Conservation (phyloP, 1,284 basidiomycete genomes). For the Cronartium quercuum region DNA sequence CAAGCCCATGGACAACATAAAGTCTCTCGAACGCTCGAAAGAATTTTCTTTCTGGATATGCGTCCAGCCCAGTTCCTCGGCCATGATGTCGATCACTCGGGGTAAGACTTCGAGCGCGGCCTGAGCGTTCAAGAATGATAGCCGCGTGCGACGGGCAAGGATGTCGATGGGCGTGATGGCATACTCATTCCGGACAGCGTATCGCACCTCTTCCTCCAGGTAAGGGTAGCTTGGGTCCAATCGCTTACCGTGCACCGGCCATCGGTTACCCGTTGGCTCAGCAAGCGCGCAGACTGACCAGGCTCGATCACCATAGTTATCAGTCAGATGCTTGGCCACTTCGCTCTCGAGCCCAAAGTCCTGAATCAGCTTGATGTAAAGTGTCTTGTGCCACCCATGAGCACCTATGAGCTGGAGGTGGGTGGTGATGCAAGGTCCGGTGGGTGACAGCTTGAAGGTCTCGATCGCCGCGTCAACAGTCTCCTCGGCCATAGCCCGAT, state of each 20-base stretch:
- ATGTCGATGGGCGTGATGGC: constrained; percentile 85
- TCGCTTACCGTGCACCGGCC: constrained; percentile 80
- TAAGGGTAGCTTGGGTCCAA: constrained; percentile 72
- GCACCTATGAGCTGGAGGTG: constrained; percentile 79
- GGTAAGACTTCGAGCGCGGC: constrained; percentile 79
- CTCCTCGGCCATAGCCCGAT: constrained; percentile 91
- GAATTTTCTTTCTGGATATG: constrained; percentile 58
- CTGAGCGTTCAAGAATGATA: constrained; percentile 87
- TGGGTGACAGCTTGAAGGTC: constrained; percentile 63
- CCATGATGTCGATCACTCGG: constrained; percentile 84
- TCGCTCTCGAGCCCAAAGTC: constrained; percentile 76
- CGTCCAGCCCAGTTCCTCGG: constrained; percentile 74
- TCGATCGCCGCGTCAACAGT: constrained; percentile 82
- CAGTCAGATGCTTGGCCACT: constrained; percentile 86
- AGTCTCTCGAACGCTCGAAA: constrained; percentile 54
- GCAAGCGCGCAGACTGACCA: constrained; percentile 86
- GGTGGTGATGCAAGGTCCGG: constrained; percentile 65
- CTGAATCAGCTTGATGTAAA: constrained; percentile 96
- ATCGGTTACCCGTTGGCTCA: constrained; percentile 66
- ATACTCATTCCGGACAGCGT: constrained; percentile 84
- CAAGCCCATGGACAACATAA: constrained; percentile 51
- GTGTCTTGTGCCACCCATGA: constrained; percentile 87
- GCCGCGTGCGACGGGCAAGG: constrained; percentile 79
- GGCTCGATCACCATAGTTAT: constrained; percentile 90
- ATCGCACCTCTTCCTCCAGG: constrained; percentile 89